Conservation (phyloP, 306 rosid species). For the Quercus gilva region DNA sequence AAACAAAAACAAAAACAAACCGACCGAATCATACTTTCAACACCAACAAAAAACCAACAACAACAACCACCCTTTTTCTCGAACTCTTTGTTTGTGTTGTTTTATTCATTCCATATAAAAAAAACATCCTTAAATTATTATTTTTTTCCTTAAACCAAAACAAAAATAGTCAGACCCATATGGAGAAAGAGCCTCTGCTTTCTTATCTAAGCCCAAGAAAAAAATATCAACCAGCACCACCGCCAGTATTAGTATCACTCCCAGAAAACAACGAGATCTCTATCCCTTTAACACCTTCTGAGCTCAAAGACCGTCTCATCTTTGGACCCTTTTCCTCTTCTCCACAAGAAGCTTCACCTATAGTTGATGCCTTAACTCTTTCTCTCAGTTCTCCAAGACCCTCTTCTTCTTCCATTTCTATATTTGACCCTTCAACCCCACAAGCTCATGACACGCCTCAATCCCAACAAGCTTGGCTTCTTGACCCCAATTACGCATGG, state of each 20-base stretch:
- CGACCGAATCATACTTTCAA: not conserved
- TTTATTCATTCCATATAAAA: not conserved
- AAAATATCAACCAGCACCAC: constrained; percentile 6
- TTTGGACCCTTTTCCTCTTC: constrained; percentile 68
- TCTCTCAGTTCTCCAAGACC: constrained; percentile 37
- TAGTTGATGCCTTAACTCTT: constrained; percentile 62
- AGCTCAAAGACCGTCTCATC: constrained; percentile 77
- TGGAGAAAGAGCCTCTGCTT: constrained; percentile 90
- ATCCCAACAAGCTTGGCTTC: constrained; percentile 44
- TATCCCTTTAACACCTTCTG: constrained; percentile 55
- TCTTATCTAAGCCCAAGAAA: constrained; percentile 56
- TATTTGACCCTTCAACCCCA: no score
- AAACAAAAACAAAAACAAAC: not conserved
- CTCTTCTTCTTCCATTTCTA: constrained; percentile 43
- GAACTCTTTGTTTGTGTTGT: no score
- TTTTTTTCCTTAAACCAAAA: no score
- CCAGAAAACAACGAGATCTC: constrained; percentile 65
- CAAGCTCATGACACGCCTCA: no score
- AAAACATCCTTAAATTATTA: constrained; percentile 4
- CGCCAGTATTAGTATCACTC: constrained; percentile 38
- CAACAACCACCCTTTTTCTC: not conserved
- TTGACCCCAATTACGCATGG: constrained; percentile 62
- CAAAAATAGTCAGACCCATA: constrained; percentile 10
- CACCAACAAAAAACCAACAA: no score
- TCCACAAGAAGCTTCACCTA: constrained; percentile 45